phyloP scores from a whole-genome alignment of 371 early-diverging fungal species.

The Circinella umbellata region DNA sequence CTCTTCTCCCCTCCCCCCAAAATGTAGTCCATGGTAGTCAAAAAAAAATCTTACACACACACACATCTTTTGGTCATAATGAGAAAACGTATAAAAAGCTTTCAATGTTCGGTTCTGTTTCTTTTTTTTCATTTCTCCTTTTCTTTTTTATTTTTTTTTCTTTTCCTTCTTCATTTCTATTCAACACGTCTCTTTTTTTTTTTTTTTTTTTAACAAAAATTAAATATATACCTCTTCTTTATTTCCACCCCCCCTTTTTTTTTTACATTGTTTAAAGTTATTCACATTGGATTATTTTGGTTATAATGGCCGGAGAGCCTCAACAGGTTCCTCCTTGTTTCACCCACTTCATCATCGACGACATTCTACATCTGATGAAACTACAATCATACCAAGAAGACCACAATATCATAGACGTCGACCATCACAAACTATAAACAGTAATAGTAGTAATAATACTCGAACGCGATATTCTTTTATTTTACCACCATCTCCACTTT shows the following conservation, averaged over 20 bases:
- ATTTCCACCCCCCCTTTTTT: slow-evolving; percentile 8
- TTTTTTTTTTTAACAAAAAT: background rate
- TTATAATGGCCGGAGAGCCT: slow-evolving; percentile 22
- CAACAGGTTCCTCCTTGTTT: slow-evolving; percentile 21
- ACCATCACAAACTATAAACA: slow-evolving; percentile 9
- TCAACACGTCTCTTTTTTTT: background rate
- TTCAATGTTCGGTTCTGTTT: no score
- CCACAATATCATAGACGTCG: slow-evolving; percentile 11
- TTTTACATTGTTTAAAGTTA: background rate
- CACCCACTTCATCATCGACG: slow-evolving; percentile 15
- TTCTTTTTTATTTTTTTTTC: no score
- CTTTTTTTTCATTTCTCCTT: no score
- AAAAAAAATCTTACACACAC: background rate
- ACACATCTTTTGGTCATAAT: no score
- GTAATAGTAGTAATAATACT: slow-evolving; percentile 2
- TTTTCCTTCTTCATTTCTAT: no score
- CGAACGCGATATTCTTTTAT: slow-evolving; percentile 5
- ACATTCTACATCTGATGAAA: slow-evolving; percentile 1
- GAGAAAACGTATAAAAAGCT: no score
- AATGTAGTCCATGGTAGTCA: background rate
- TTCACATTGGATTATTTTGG: slow-evolving; percentile 27
- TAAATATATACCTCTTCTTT: background rate
- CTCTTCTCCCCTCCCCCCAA: background rate
- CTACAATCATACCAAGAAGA: background rate
- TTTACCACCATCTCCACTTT: slow-evolving; percentile 11